phyloP scores from a whole-genome alignment of 108 stramenopile species.

The Cyclotella cryptica region DNA sequence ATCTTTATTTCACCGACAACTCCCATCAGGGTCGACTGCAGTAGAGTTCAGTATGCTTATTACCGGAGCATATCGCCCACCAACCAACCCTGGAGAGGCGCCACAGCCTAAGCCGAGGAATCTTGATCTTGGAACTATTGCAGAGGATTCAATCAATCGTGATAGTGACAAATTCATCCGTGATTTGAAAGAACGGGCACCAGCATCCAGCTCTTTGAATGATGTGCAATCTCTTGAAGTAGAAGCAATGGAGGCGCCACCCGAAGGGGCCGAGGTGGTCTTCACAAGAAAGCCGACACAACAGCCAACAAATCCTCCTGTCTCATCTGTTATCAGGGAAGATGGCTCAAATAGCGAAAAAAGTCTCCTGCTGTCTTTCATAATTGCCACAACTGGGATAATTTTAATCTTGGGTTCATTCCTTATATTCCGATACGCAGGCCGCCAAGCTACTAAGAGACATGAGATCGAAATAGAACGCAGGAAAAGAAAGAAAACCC shows the following conservation, averaged over 20 bases:
- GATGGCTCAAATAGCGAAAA: not conserved
- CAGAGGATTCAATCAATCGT: slow-evolving; percentile 44
- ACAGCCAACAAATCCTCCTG: slow-evolving; percentile 19
- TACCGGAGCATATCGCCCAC: slow-evolving; percentile 32
- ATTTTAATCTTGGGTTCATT: slow-evolving; percentile 30
- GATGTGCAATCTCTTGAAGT: slow-evolving; percentile 3
- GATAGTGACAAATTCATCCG: slow-evolving; percentile 25
- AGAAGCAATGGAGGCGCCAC: slow-evolving; percentile 11
- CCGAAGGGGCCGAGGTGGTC: not conserved
- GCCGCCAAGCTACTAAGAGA: slow-evolving; percentile 11
- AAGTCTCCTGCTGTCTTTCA: slow-evolving; percentile 18
- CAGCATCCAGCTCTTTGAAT: slow-evolving; percentile 1
- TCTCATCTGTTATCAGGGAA: not conserved
- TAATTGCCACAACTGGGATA: slow-evolving; percentile 19
- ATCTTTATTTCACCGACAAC: slow-evolving; percentile 8
- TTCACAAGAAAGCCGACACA: slow-evolving; percentile 22
- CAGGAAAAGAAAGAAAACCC: not conserved
- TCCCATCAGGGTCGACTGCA: slow-evolving; percentile 28
- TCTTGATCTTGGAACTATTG: slow-evolving; percentile 24
- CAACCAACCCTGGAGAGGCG: slow-evolving; percentile 15
- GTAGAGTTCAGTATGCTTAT: slow-evolving; percentile 37
- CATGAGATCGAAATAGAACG: slow-evolving; percentile 10
- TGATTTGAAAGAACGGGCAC: slow-evolving; percentile 34
- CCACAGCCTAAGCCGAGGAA: slow-evolving; percentile 1
- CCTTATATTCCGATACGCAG: slow-evolving; percentile 19